Evolutionary conservation across 2,329 filamentous ascomycete genomes (phyloP).

Genomic region (Sarocladium oryzae): DNA sequence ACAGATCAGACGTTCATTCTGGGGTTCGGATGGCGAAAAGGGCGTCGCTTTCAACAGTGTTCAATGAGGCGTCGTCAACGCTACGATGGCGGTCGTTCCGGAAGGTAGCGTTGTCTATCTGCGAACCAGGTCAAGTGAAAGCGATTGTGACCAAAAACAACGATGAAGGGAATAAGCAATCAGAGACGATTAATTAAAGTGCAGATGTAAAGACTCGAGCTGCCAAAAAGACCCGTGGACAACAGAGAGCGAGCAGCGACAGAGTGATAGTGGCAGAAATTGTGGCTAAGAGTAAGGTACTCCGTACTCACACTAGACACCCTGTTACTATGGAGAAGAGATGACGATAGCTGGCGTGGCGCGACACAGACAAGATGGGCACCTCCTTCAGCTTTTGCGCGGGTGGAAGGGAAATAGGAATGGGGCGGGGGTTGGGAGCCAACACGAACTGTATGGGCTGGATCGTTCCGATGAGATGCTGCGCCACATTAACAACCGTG

Average conservation of each 20-base stretch:
- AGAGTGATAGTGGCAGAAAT: not conserved
- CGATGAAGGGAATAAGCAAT: not conserved
- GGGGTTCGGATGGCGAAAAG: not conserved
- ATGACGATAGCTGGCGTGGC: slow-evolving; percentile 9
- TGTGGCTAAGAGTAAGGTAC: slow-evolving; percentile 9
- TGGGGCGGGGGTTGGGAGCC: slow-evolving; percentile 1
- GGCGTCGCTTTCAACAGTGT: not conserved
- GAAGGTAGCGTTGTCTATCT: too few species aligned
- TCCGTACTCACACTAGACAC: not conserved
- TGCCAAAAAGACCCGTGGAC: not conserved
- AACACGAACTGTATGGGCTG: not conserved
- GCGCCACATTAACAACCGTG: not conserved
- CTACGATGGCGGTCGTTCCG: too few species aligned
- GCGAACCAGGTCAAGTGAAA: not conserved
- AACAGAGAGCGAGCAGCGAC: not conserved
- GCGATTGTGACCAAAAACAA: not conserved
- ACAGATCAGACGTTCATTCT: slow-evolving; percentile 8
- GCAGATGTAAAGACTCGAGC: not conserved
- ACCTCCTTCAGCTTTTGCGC: not conserved
- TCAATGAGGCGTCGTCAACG: too few species aligned
- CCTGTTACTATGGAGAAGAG: not conserved
- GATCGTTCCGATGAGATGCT: too few species aligned
- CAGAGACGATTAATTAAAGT: not conserved
- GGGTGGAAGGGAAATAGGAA: not conserved
- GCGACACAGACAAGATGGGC: not conserved